Evolutionary conservation across 1,284 basidiomycete genomes (phyloP).

Genomic region (Somion occarium): DNA sequence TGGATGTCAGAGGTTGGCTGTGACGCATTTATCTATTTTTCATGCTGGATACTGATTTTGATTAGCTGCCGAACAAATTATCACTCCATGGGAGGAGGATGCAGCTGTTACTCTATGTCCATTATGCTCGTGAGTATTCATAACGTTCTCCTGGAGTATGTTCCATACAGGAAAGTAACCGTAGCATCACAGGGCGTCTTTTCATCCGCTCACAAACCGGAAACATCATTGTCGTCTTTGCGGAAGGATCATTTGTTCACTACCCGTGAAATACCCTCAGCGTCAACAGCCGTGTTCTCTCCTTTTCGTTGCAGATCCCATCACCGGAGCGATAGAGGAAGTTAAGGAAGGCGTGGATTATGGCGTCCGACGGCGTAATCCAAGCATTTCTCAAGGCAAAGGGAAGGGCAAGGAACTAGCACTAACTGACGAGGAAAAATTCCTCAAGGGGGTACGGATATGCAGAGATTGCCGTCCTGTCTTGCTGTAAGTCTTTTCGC

Average conservation of each 20-base stretch:
- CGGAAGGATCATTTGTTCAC: constrained; percentile 88
- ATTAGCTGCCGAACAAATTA: constrained; percentile 80
- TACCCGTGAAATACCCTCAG: constrained; percentile 74
- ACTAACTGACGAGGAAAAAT: constrained; percentile 64
- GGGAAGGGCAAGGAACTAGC: constrained; percentile 38
- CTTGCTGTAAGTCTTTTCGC: constrained; percentile 55
- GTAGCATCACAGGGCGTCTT: constrained; percentile 53
- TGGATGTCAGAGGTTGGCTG: constrained; percentile 53
- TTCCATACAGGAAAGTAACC: neutral
- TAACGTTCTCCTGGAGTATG: neutral
- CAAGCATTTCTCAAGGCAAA: constrained; percentile 21
- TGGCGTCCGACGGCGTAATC: constrained; percentile 52
- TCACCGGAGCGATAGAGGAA: constrained; percentile 75
- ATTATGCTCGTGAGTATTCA: constrained; percentile 69
- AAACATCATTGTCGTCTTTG: constrained; percentile 98
- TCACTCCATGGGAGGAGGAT: constrained; percentile 96
- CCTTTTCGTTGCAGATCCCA: constrained; percentile 75
- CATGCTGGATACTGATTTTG: neutral
- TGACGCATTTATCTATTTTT: neutral
- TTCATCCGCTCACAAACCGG: constrained; percentile 86
- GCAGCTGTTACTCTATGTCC: constrained; percentile 72
- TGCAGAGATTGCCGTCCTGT: constrained; percentile 79
- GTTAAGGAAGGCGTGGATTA: constrained; percentile 87
- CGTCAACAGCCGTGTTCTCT: constrained; percentile 69
- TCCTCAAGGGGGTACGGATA: constrained; percentile 78